Base-by-base conservation (phyloP, 2,329 filamentous ascomycete species). In the Stagonosporopsis vannaccii region DNA sequence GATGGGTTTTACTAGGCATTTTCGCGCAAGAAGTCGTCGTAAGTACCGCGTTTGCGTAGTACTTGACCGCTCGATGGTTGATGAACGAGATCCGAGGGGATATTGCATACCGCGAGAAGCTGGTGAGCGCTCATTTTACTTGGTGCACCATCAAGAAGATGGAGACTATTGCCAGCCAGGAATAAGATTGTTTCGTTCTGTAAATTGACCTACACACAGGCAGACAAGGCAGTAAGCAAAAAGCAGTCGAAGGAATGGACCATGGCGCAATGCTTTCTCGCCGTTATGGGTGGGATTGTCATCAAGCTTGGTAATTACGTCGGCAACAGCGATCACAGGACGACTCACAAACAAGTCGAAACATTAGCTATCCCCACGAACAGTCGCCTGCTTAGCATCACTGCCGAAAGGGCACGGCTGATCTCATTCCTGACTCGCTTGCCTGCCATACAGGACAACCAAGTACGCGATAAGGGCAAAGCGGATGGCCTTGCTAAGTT, bases 21-120 rank as follows among this genome's bases (percentile, higher is more conserved):
- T 67, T 69, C 49, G 64, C 64, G 35, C 65, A 65, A n/a, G 66
- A 69, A 42, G 43, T 69, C 23, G 66, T 67, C 17, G 63, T 69
- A 9, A 67, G 60, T n/a, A 63, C 62, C 6, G 66, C 66, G 12
- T 69, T 67, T 36, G 62, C 61, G 12, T 64, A 69, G 22, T 69
- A 60, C 36, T 28, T 69, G 3, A 67, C 66, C 3, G 66, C 66
- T 4, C 55, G 44, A 28, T 66, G 62, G 64, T 45, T 67, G 30
- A 41, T 49, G 13, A 48, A 61, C 6, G 62, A 69, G 35, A 67
- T 67, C 11, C 43, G 32, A 17, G 52, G 49, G 33, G 63, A 68
- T 33, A 48, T 59, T 0, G 48, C 60, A 17, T 61, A 60, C 45
- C 57, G 63, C 23, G 44, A 56, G 40, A 25, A 58, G 26, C 47